These are phyloP conservation scores for Entophlyctis helioformis DNA, from an alignment of 192 early-diverging fungal genomes.

Conservation along the genomic window DNA sequence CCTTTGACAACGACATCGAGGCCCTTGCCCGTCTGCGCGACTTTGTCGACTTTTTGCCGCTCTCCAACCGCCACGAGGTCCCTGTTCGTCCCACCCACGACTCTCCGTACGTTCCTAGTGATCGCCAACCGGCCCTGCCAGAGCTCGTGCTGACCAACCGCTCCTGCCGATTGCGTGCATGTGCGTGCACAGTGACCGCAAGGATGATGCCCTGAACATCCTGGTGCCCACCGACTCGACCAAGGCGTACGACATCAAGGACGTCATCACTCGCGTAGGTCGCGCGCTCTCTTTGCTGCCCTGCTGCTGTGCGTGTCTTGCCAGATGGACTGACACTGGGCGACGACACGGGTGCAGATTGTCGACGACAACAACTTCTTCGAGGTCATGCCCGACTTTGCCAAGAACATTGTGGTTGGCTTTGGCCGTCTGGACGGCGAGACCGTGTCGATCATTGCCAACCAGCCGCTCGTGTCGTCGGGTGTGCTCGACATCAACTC, in stretches of 20 bases:
- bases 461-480: constrained; percentile 91
- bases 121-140: no score
- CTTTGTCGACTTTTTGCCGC: constrained; percentile 78
- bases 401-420: constrained; percentile 85
- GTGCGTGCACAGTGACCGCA: constrained; percentile 25
- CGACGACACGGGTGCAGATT: constrained; percentile 13
- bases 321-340: no score
- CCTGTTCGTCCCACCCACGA: constrained; percentile 56
- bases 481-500: constrained; percentile 93
- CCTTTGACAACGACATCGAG: constrained; percentile 90
- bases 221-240: constrained; percentile 84
- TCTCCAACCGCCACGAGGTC: constrained; percentile 64
- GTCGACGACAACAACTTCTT: constrained; percentile 78
- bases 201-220: constrained; percentile 67
- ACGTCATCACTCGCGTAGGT: constrained; percentile 61
- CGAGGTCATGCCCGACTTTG: constrained; percentile 86
- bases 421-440: constrained; percentile 76
- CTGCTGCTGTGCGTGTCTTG: no score
- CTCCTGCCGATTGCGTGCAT: background rate
- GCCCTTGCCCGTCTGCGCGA: constrained; percentile 71
- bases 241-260: constrained; percentile 90
- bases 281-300: background rate
- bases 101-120: constrained; percentile 13
- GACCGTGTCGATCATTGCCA: constrained; percentile 82
- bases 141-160: no score